phyloP scores from a whole-genome alignment of 2,329 filamentous ascomycete genomes.

The Microsporum audouinii region DNA sequence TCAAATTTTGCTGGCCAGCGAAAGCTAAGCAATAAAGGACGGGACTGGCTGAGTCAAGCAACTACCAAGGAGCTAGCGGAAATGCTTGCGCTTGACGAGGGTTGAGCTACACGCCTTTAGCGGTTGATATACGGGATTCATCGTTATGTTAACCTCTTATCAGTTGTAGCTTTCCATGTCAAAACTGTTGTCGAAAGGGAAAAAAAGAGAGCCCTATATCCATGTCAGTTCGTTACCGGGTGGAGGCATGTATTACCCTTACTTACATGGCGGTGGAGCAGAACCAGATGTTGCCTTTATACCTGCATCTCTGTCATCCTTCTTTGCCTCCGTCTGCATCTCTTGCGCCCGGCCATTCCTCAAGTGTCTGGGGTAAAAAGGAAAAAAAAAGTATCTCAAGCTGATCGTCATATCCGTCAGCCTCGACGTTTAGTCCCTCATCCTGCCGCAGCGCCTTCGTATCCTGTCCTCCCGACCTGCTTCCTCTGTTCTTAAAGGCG shows the following conservation, averaged over 20 bases:
- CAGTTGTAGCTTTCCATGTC: neutral
- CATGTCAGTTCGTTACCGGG: neutral
- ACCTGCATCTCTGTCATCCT: neutral
- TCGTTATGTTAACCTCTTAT: no score
- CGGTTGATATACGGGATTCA: neutral
- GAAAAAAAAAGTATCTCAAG: neutral
- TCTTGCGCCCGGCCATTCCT: neutral
- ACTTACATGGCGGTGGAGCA: neutral
- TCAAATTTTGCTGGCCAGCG: neutral
- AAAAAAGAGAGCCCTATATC: neutral
- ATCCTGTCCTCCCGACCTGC: neutral
- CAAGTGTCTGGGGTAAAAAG: neutral
- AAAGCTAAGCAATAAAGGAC: neutral
- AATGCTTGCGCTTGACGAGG: neutral
- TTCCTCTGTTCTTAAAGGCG: neutral
- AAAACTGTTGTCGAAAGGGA: neutral
- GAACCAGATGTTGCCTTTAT: neutral
- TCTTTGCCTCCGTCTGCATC: neutral
- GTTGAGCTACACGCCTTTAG: neutral
- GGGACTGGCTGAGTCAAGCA: neutral
- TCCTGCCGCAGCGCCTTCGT: no score
- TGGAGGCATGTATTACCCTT: neutral
- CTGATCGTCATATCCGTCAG: no score
- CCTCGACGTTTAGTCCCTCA: no score
- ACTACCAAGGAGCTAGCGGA: neutral